phyloP scores from a whole-genome alignment of 345 rosid species.

The Capsella bursapastoris region DNA sequence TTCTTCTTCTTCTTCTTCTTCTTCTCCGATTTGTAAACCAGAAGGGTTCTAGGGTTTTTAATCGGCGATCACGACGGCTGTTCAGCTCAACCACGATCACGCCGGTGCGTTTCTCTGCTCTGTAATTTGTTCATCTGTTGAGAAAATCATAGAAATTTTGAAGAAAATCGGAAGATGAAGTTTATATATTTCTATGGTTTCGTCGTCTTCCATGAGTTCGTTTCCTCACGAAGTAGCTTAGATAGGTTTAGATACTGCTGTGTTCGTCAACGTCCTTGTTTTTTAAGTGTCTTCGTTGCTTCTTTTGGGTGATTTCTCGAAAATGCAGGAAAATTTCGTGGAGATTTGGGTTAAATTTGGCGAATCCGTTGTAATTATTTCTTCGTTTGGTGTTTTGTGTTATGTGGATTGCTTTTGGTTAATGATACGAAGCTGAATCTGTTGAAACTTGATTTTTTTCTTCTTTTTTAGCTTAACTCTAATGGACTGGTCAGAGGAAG shows the following conservation, averaged over 20 bases:
- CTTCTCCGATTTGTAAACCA: neutral
- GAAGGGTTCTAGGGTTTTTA: neutral
- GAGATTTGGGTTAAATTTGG: neutral
- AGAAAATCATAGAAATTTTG: neutral
- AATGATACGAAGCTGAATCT: neutral
- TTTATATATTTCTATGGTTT: neutral
- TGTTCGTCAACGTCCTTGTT: neutral
- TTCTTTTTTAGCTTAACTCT: neutral
- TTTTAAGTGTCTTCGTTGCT: neutral
- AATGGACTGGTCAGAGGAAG: slow-evolving; percentile 37
- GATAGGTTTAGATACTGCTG: neutral
- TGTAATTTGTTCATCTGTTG: neutral
- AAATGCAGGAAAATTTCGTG: neutral
- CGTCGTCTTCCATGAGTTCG: neutral
- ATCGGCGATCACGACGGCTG: neutral
- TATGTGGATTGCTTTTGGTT: neutral
- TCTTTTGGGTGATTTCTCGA: neutral
- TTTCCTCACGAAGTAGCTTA: neutral
- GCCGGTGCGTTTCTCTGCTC: neutral
- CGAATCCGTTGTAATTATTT: neutral
- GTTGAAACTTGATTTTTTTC: neutral
- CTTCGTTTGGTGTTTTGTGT: no score
- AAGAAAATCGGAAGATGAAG: neutral
- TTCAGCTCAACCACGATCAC: neutral
- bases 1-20: neutral